A percentile compares a stretch with the other conserved stretches of the same genome.
Conservation (phyloP, 2,329 filamentous ascomycete species). For the Arthrocladium fulminans region DNA sequence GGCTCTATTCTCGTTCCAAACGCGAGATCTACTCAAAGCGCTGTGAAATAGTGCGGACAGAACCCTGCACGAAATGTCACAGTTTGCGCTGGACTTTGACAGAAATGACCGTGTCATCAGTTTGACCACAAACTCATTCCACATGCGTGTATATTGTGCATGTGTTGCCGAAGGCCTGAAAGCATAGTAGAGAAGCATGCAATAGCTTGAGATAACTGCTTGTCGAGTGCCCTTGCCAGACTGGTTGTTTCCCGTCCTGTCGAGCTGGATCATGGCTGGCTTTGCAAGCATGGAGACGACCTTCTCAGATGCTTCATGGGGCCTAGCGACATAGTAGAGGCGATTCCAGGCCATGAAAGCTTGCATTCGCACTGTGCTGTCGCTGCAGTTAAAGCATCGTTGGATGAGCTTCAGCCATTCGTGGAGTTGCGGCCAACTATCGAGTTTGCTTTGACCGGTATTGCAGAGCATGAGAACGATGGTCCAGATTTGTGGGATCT, state of each 20-base stretch:
- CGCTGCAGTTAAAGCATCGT: constrained; percentile 71
- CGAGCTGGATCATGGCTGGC: constrained; percentile 60
- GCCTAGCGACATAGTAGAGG: constrained; percentile 64
- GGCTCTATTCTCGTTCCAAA: constrained; percentile 69
- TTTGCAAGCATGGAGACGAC: constrained; percentile 56
- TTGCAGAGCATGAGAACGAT: constrained; percentile 70
- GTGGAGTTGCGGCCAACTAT: constrained; percentile 62
- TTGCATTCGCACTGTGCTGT: constrained; percentile 60
- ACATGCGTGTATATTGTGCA: constrained; percentile 63
- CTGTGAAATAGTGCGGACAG: constrained; percentile 58
- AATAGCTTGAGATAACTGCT: constrained; percentile 60
- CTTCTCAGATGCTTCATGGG: constrained; percentile 49
- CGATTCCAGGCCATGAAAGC: constrained; percentile 81
- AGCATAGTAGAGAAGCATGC: constrained; percentile 73
- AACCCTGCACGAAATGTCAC: constrained; percentile 57
- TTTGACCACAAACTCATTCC: constrained; percentile 64
- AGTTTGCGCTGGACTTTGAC: constrained; percentile 39
- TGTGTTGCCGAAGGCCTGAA: constrained; percentile 61
- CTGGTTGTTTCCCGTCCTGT: constrained; percentile 51
- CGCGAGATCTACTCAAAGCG: constrained; percentile 34
- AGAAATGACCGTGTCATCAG: constrained; percentile 53
- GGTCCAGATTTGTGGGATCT: constrained; percentile 84
- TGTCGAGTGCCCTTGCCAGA: constrained; percentile 38
- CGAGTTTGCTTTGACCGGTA: constrained; percentile 47
- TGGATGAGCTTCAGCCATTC: constrained; percentile 73